Evolutionary conservation across 345 rosid genomes (phyloP), one percentile per base, ranked within the genome.

Genomic region (Xanthoceras sorbifolium): DNA sequence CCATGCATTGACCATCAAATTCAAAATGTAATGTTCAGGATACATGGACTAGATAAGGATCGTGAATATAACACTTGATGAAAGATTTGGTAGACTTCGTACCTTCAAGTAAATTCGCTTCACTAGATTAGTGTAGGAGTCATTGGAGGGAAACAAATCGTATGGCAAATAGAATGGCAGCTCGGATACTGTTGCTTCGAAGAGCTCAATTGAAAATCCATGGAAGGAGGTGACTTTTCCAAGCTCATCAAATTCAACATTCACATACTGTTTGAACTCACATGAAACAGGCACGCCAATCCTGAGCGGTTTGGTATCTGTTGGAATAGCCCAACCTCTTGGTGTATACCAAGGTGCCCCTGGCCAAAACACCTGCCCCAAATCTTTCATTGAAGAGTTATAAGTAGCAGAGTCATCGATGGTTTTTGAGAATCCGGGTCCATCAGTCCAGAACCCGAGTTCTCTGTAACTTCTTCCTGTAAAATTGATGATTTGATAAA

Each of bases 401-500:
- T 57, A 14, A 8, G 7, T 57, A 64, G 23, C 44, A 54, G 6
- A 4, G 9, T 32, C 29, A 15, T 66, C 65, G 1, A 81, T 23
- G 1, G 38, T 52, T 25, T 73, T 18, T 0, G 82, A 71, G 75
- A 81, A 81, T 1, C 87, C 87, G 0, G 40, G 14, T 0, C 64
- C 72, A 18, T 74, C 25, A 6, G 77, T 46, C 87, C 87, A 84
- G 18, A 73, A 84, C 4, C 84, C 85, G 7, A 84, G 15, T 31
- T 76, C 81, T 4, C 44, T 65, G 5, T 64, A 73, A 52, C 69
- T 73, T 59, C 23, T 76, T 60, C 77, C 84, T 1, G 34, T 65
- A 25, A 81, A 34, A 66, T 84, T 84, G n/a, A 79, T 70, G 40
- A 81, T 70, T 76, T 66, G 63, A 65, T 69, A 79, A 0, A 28